Conservation (phyloP, 352 stramenopile species). For the Pythium angustatum region DNA sequence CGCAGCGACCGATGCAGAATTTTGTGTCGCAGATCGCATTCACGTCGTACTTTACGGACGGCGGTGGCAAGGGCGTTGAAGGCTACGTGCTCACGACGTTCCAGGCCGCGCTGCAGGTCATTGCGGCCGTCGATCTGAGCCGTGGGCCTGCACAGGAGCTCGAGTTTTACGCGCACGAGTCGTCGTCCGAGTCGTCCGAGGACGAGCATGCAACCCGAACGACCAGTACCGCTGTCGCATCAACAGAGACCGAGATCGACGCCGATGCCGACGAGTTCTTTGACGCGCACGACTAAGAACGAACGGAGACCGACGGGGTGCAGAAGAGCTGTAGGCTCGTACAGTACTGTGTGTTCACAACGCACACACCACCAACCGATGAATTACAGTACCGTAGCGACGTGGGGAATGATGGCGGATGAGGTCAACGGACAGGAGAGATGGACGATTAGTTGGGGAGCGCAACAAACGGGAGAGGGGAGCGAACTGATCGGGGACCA, state of each 20-base stretch:
- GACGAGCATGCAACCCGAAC: conserved; percentile 22
- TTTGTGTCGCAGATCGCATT: conserved; percentile 80
- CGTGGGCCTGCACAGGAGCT: conserved; percentile 53
- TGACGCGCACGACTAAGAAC: conserved; percentile 35
- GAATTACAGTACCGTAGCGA: no score
- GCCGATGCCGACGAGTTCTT: conserved; percentile 59
- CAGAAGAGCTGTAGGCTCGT: no score
- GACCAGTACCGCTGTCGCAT: neutral
- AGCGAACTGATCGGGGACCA: no score
- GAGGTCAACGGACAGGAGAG: no score
- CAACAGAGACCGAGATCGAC: conserved; percentile 15
- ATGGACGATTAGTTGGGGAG: no score
- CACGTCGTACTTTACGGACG: conserved; percentile 76
- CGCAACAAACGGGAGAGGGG: no score
- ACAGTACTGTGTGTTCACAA: no score
- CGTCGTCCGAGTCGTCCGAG: conserved; percentile 8
- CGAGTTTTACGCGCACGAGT: conserved; percentile 36
- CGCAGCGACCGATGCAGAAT: conserved; percentile 27
- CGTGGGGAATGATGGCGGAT: no score
- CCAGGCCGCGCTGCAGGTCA: conserved; percentile 67
- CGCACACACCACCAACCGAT: no score
- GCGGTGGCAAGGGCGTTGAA: conserved; percentile 72
- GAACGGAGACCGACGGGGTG: no score
- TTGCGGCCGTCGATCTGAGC: conserved; percentile 63
- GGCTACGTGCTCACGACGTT: conserved; percentile 80